These are phyloP conservation scores for Cytospora mali DNA, from an alignment of 2,329 filamentous ascomycete species.

Conservation along the genomic window DNA sequence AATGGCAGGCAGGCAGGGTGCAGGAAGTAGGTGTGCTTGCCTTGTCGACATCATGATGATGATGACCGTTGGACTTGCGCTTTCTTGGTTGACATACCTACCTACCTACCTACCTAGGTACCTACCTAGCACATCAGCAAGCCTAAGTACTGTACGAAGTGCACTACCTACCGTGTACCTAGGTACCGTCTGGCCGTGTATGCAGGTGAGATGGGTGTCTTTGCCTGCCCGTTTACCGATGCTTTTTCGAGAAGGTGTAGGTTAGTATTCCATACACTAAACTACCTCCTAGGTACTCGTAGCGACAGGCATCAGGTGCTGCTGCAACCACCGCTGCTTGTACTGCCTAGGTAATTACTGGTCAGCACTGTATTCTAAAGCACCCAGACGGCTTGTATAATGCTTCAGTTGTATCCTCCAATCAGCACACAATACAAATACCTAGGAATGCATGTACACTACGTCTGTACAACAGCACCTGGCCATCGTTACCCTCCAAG, in stretches of 20 bases:
- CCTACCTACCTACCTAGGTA: no score
- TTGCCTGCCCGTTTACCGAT: neutral
- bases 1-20: no score
- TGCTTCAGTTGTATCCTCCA: no score
- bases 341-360: neutral
- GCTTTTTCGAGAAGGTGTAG: neutral
- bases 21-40: neutral
- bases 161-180: no score
- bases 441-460: constrained; percentile 29
- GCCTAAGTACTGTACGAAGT: no score
- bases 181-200: neutral
- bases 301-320: neutral
- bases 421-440: no score
- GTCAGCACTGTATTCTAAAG: neutral
- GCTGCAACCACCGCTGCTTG: neutral
- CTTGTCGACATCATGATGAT: neutral
- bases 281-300: neutral
- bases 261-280: neutral
- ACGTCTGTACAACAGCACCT: constrained; percentile 26
- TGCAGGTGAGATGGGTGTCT: neutral
- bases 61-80: no score
- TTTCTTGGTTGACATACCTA: no score
- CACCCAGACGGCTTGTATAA: no score
- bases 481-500: neutral
- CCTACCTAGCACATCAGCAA: no score